These are phyloP conservation scores for Thraustotheca clavata DNA, from an alignment of 352 stramenopile species.

Conservation along the genomic window DNA sequence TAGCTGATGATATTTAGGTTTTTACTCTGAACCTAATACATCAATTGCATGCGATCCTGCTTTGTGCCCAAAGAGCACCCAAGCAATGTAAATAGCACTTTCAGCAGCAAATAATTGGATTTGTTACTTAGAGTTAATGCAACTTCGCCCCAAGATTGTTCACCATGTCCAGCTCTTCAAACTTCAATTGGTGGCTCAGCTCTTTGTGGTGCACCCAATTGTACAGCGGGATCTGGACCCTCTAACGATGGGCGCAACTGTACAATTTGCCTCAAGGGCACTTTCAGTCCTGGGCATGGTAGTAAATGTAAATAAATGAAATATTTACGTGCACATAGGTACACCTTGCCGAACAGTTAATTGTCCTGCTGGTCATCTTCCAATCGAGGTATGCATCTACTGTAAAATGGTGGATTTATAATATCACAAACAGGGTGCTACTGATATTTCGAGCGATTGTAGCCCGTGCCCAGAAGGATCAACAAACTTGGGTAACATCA, in stretches of 20 bases:
- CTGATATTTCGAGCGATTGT: not conserved
- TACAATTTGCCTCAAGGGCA: not conserved
- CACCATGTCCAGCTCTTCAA: not conserved
- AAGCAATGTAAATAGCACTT: constrained; percentile 1
- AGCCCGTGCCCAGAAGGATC: not conserved
- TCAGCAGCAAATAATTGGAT: not conserved
- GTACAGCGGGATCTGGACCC: not conserved
- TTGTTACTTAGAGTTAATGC: not conserved
- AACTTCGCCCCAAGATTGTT: not conserved
- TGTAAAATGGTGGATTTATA: not conserved
- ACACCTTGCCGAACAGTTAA: not conserved
- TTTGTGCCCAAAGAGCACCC: not conserved
- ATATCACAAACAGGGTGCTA: not conserved
- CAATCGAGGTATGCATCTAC: not conserved
- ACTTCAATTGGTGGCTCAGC: constrained; percentile 8
- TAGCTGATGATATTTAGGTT: constrained; percentile 1
- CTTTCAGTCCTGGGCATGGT: constrained; percentile 15
- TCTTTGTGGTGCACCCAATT: constrained; percentile 10
- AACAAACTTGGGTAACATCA: not conserved
- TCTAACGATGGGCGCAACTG: not conserved
- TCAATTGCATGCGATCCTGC: not conserved
- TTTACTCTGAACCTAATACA: not conserved
- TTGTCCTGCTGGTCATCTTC: not conserved
- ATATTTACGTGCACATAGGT: not conserved
- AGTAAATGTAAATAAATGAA: not conserved